Base-by-base conservation (phyloP, 805 yeast genomes). In the Vanderwaltozyma yarrowii region DNA sequence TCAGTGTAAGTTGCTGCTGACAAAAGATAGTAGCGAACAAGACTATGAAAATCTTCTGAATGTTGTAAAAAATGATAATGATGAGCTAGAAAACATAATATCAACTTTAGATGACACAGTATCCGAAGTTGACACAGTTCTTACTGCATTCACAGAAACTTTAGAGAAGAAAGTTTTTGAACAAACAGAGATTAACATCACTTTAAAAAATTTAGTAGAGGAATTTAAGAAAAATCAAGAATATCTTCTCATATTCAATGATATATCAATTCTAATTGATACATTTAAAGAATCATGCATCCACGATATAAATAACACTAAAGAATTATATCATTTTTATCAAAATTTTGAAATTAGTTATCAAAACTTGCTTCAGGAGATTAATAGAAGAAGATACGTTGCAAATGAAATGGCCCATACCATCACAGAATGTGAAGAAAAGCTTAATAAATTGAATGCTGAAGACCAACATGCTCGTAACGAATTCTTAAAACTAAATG, bases 71-170 rank as follows among this genome's bases (percentile, higher is more conserved):
- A 66, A 65, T 33, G 88, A 79, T 50, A 64, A 70, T 15, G 47
- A 52, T 4, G 84, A 82, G 43, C 64, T 82, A 4, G 72, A 75
- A 1, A 69, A 66, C 1, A 84, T 82, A 0, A 52, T 77, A 14
- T 60, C 55, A 10, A 71, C 70, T n/a, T 51, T 78, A 29, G 56
- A 59, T 10, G 69, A 64, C 28, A 64, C 65, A 24, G 53, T 56
- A 6, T 41, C 41, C 10, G 65, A 61, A 33, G 54, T 60, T 3
- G 49, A 51, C 20, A 32, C 37, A 4, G 33, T 49, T 6, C 47
- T 60, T 13, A 12, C 30, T 0, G 40, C 44, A n/a, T 46, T 54
- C 14, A 55, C 50, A 4, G 60, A 54, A 28, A 56, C 64, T 27
- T 47, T 51, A 30, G 61, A 56, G 26, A 55, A 54, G 15, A 61